A percentile compares a stretch with the other conserved stretches of the same genome.
These are phyloP conservation scores for Tylopilus intermedius DNA, from an alignment of 768 basidiomycete genomes.

Conservation along the genomic window DNA sequence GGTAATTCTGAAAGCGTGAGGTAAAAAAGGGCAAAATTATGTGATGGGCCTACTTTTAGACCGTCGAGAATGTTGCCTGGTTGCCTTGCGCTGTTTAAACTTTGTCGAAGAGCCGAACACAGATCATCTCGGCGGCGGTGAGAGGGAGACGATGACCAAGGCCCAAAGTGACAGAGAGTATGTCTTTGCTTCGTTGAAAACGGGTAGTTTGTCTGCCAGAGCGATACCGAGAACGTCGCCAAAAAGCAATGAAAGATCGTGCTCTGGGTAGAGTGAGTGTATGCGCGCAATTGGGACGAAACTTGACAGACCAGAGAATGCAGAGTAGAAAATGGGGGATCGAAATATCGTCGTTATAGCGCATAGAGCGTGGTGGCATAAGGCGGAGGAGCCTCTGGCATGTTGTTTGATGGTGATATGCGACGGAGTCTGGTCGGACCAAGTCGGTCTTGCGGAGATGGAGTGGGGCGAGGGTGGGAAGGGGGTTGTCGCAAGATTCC, in stretches of 20 bases:
- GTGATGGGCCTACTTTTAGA: constrained; percentile 23
- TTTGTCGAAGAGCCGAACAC: constrained; percentile 31
- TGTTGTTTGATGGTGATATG: constrained; percentile 27
- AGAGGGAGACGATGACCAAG: constrained; percentile 47
- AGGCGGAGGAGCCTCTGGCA: constrained; percentile 36
- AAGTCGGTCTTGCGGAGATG: constrained; percentile 32
- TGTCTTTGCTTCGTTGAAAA: constrained; percentile 40
- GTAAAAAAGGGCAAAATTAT: neutral
- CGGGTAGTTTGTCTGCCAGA: constrained; percentile 30
- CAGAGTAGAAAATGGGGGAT: constrained; percentile 39
- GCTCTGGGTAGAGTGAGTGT: constrained; percentile 29
- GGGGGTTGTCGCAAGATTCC: neutral
- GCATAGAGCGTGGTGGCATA: constrained; percentile 54
- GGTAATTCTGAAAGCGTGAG: constrained; percentile 7
- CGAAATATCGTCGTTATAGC: constrained; percentile 47
- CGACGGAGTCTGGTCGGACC: constrained; percentile 9
- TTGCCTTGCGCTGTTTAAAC: constrained; percentile 29
- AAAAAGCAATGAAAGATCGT: constrained; percentile 42
- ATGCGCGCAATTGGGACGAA: neutral
- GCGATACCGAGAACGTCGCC: constrained; percentile 42
- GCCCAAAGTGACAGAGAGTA: constrained; percentile 46
- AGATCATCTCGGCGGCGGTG: constrained; percentile 32
- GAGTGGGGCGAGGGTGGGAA: constrained; percentile 30
- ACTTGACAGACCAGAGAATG: constrained; percentile 46
- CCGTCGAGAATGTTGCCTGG: constrained; percentile 20